phyloP scores from a whole-genome alignment of 179 eudicot species.

The Actinidia polygama region DNA sequence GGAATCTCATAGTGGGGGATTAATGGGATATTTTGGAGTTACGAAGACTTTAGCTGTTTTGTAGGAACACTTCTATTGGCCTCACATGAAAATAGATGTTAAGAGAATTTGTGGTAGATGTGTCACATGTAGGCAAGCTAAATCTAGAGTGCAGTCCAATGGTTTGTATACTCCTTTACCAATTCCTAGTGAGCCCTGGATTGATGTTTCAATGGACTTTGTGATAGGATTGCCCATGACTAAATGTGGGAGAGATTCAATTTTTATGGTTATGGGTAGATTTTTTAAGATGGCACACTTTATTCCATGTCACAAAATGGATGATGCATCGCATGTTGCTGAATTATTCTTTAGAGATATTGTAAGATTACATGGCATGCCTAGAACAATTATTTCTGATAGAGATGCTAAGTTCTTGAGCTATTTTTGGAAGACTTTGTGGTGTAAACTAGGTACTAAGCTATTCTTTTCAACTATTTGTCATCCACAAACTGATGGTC shows the following conservation, averaged over 20 bases:
- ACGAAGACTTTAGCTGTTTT: too few species aligned
- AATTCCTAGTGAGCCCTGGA: neutral
- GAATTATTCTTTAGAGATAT: too few species aligned
- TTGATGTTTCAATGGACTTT: slow-evolving; percentile 6
- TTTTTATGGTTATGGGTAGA: neutral
- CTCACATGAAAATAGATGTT: neutral
- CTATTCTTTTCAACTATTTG: too few species aligned
- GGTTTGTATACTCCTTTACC: slow-evolving; percentile 22
- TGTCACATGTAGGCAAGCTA: slow-evolving; percentile 11
- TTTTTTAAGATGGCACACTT: slow-evolving; percentile 23
- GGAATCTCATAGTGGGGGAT: neutral
- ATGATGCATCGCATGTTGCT: too few species aligned
- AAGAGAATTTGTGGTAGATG: neutral
- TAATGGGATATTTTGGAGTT: neutral
- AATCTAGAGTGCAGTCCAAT: neutral
- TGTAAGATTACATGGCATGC: neutral
- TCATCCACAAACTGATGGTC: too few species aligned
- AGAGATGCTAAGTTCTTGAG: too few species aligned
- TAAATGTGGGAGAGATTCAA: neutral
- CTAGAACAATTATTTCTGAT: neutral
- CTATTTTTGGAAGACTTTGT: too few species aligned
- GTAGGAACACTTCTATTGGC: too few species aligned
- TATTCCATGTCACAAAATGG: slow-evolving; percentile 13
- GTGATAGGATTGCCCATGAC: slow-evolving; percentile 7
- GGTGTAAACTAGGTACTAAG: too few species aligned